These are phyloP conservation scores for Dendrobium officinale DNA, from an alignment of 106 monocot species.

Conservation along the genomic window DNA sequence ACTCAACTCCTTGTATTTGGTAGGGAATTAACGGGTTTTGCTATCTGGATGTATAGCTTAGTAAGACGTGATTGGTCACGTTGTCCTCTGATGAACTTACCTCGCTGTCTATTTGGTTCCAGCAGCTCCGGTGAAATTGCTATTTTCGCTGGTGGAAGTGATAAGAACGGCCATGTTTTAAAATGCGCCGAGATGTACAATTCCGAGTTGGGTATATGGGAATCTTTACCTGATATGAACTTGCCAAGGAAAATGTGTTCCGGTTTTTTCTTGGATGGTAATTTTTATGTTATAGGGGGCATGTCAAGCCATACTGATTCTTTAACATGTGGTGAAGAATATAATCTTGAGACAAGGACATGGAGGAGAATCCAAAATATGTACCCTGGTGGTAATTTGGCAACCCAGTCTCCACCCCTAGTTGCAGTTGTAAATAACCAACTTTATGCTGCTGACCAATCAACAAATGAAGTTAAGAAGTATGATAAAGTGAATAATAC, in stretches of 20 bases:
- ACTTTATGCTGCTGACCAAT: conserved; percentile 75
- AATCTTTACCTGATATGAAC: conserved; percentile 67
- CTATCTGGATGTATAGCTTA: conserved; percentile 77
- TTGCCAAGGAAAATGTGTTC: conserved; percentile 61
- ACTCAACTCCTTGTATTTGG: conserved; percentile 93
- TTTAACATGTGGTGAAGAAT: conserved; percentile 84
- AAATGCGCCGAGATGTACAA: conserved; percentile 80
- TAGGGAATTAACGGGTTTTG: conserved; percentile 60
- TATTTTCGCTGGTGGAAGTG: conserved; percentile 76
- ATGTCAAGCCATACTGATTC: conserved; percentile 59
- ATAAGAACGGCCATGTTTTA: conserved; percentile 51
- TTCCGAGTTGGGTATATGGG: conserved; percentile 62
- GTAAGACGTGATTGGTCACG: conserved; percentile 55
- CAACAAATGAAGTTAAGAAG: conserved; percentile 65
- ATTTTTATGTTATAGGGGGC: conserved; percentile 88
- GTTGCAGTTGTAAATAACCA: conserved; percentile 91
- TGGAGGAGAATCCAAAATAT: conserved; percentile 72
- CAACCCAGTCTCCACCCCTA: conserved; percentile 72
- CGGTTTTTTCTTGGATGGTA: conserved; percentile 89
- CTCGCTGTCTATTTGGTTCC: conserved; percentile 80
- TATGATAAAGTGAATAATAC: conserved; percentile 69
- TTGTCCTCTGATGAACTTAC: conserved; percentile 52
- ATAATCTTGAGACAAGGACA: conserved; percentile 50
- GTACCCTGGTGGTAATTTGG: conserved; percentile 60
- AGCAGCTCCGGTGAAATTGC: conserved; percentile 65